Evolutionary conservation across 2,329 filamentous ascomycete genomes (phyloP).

Genomic region (Colletotrichum lindemuthianum): DNA sequence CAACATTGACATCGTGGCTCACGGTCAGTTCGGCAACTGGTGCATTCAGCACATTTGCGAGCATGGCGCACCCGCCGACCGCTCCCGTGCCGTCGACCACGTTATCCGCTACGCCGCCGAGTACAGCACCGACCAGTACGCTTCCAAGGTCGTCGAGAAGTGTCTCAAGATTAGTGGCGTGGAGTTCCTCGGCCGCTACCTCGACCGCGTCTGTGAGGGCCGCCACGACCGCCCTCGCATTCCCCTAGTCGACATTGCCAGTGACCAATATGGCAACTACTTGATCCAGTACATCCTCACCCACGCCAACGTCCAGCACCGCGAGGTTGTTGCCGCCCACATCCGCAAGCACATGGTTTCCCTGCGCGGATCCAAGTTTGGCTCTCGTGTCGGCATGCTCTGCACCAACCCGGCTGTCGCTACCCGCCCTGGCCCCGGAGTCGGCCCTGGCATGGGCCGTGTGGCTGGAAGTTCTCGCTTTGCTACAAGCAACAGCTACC

Average conservation of each 20-base stretch:
- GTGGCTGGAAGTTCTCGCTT: slow-evolving; percentile 67
- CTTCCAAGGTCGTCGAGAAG: slow-evolving; percentile 98
- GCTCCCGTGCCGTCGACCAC: slow-evolving; percentile 92
- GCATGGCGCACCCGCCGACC: slow-evolving; percentile 90
- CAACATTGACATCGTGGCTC: slow-evolving; percentile 95
- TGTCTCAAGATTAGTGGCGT: slow-evolving; percentile 94
- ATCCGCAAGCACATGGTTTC: slow-evolving; percentile 99
- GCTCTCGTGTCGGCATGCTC: slow-evolving; percentile 97
- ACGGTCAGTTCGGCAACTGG: slow-evolving; percentile 99
- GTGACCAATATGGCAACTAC: slow-evolving; percentile 99
- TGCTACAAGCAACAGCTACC: slow-evolving; percentile 61
- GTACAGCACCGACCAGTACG: slow-evolving; percentile 99
- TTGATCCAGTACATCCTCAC: slow-evolving; percentile 97
- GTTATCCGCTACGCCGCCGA: slow-evolving; percentile 93
- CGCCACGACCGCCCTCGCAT: slow-evolving; percentile 92
- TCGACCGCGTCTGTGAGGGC: slow-evolving; percentile 93
- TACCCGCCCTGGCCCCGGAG: slow-evolving; percentile 87
- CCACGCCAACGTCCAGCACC: slow-evolving; percentile 86
- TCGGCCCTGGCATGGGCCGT: slow-evolving; percentile 71
- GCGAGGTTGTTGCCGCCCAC: slow-evolving; percentile 91
- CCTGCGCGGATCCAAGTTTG: slow-evolving; percentile 96
- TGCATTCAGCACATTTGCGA: slow-evolving; percentile 99
- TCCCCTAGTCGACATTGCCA: slow-evolving; percentile 96
- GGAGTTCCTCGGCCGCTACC: slow-evolving; percentile 91
- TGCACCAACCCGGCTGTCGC: slow-evolving; percentile 94